Evolutionary conservation across 2,329 filamentous ascomycete species (phyloP), one percentile per base, ranked within the genome.

Genomic region (Diplodia seriata): DNA sequence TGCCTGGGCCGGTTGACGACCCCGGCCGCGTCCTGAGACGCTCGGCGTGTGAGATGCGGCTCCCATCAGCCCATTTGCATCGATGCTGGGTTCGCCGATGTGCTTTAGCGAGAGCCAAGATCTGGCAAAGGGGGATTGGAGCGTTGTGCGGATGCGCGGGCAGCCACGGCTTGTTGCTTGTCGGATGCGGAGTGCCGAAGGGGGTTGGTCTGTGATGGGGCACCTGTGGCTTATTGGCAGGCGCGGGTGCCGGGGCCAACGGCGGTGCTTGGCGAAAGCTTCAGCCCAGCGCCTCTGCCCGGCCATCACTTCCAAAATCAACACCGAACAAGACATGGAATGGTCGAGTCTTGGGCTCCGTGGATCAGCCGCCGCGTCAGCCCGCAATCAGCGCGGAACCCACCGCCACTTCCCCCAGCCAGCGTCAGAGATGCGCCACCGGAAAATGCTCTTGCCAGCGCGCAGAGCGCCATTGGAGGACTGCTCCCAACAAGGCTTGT

Each of bases 101-200:
- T 51, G 59, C 59, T 38, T 7, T 51, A 33, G 57, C 57, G 57
- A 62, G 40, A 29, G 57, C 57, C 47, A 51, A 63, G 59, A 49
- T 49, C 31, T 49, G 47, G n/a, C 31, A 51, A 63, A n/a, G 59
- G 47, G 47, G 36, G 36, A 38, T 38, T 38, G 1, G n/a, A 61
- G n/a, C 40, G 40, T 51, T 18, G 12, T 29, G 43, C 31, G 43
- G 59, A 38, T 51, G 14, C 50, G 59, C 59, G 59, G 31, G 31
- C n/a, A 33, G 40, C 54, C 40, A 31, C 26, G 20, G 23, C 20
- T 8, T 18, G 40, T 18, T 26, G 57, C 26, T 26, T 4, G 40
- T 63, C 59, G 59, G 59, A 38, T 63, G 59, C 18, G 59, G 59
- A 63, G 59, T 63, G 59, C 59, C 59, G 59, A 51, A 63, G 47